phyloP scores from a whole-genome alignment of 2,329 filamentous ascomycete genomes.

The Fusarium sp. region DNA sequence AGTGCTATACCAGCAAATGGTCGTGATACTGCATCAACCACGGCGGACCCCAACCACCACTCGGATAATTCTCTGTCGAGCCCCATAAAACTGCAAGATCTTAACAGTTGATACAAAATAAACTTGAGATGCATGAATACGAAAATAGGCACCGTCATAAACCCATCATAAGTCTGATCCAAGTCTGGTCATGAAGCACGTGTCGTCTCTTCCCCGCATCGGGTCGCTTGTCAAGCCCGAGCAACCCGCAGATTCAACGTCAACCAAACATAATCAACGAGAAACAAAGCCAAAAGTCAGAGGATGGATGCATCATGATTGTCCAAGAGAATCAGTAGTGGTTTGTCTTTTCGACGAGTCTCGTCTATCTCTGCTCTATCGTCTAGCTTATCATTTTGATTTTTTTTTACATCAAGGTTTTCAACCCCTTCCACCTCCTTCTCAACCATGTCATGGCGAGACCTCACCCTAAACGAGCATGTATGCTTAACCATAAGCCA shows the following conservation, averaged over 20 bases:
- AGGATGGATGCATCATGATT: too few relatives aligned
- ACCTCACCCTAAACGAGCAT: constrained; percentile 12
- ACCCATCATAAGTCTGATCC: background rate
- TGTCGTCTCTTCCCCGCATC: constrained; percentile 35
- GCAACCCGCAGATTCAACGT: constrained; percentile 11
- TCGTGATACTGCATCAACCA: too few relatives aligned
- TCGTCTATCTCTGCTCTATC: constrained; percentile 37
- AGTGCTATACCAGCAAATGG: too few relatives aligned
- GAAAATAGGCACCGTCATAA: constrained; percentile 8
- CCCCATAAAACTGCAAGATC: background rate
- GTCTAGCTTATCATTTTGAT: constrained; percentile 26
- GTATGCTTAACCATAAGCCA: constrained; percentile 11
- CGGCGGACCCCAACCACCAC: background rate
- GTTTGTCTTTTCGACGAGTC: constrained; percentile 32
- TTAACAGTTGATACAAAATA: background rate
- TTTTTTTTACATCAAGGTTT: constrained; percentile 21
- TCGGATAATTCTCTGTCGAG: background rate
- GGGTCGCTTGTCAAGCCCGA: constrained; percentile 15
- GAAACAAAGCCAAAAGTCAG: constrained; percentile 6
- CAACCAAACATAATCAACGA: constrained; percentile 9
- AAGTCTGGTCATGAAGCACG: constrained; percentile 18
- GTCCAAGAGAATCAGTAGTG: constrained; percentile 15
- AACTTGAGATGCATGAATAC: background rate
- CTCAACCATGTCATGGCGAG: constrained; percentile 17
- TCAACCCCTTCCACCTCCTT: constrained; percentile 8